Conservation (phyloP, 495 filamentous ascomycete genomes). For the Penicillium parvum region DNA sequence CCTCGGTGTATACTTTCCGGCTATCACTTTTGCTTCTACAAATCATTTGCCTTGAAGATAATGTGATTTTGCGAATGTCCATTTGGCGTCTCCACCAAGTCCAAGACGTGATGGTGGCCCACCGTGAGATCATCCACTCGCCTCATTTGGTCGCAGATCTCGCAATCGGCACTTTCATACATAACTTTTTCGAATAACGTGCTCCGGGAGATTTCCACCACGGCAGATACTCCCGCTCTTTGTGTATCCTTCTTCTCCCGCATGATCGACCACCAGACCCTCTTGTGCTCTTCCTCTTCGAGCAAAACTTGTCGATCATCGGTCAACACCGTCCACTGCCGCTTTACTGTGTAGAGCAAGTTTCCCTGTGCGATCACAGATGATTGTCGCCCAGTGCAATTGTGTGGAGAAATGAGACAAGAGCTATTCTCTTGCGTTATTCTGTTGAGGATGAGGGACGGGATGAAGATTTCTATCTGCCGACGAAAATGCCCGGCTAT, state of each 20-base stretch:
- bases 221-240: neutral
- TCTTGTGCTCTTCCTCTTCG: slow-evolving; percentile 1
- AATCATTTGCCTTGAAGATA: too few relatives aligned
- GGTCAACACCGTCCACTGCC: slow-evolving; percentile 5
- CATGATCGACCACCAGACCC: slow-evolving; percentile 3
- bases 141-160: slow-evolving; percentile 6
- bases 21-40: neutral
- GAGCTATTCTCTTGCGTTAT: neutral
- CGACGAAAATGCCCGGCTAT: neutral
- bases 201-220: slow-evolving; percentile 1
- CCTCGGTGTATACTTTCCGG: neutral
- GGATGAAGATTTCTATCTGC: neutral
- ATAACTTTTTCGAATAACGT: neutral
- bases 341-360: slow-evolving; percentile 10
- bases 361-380: slow-evolving; percentile 2
- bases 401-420: slow-evolving; percentile 21
- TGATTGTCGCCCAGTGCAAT: slow-evolving; percentile 14
- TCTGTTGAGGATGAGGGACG: neutral
- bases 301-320: neutral
- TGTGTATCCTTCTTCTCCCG: neutral
- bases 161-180: slow-evolving; percentile 5
- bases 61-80: neutral
- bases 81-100: neutral
- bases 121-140: slow-evolving; percentile 10
- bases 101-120: slow-evolving; percentile 20